phyloP scores from a whole-genome alignment of 2,329 filamentous ascomycete genomes.

The Pseudogymnoascus sp. region DNA sequence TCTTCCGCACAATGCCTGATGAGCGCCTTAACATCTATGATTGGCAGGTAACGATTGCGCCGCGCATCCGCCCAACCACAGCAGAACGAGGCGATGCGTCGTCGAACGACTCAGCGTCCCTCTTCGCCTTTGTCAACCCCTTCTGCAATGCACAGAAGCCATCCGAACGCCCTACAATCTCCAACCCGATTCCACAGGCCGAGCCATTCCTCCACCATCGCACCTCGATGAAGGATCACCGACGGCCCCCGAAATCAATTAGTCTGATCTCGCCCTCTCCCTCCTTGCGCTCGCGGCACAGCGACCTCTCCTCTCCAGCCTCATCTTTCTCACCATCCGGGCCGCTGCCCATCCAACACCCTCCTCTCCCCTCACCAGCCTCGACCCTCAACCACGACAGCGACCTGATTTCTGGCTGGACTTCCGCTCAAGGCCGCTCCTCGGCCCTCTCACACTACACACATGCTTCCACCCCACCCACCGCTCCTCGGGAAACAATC shows the following conservation, averaged over 20 bases:
- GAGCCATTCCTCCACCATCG: constrained; percentile 36
- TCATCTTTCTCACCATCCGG: constrained; percentile 29
- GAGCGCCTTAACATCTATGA: constrained; percentile 48
- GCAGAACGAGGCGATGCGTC: constrained; percentile 13
- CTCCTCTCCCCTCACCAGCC: constrained; percentile 48
- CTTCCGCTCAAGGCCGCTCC: constrained; percentile 48
- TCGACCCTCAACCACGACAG: constrained; percentile 44
- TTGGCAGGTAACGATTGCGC: constrained; percentile 42
- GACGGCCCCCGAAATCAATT: constrained; percentile 32
- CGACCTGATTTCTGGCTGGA: constrained; percentile 54
- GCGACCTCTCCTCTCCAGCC: constrained; percentile 45
- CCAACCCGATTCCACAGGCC: constrained; percentile 15
- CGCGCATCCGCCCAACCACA: constrained; percentile 27
- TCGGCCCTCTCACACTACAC: constrained; percentile 42
- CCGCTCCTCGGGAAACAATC: constrained; percentile 53
- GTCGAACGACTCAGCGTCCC: constrained; percentile 1
- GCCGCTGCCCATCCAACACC: constrained; percentile 37
- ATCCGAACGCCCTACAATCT: constrained; percentile 2
- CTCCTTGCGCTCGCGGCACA: constrained; percentile 53
- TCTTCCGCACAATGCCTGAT: constrained; percentile 48
- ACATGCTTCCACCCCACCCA: constrained; percentile 38
- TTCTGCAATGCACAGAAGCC: constrained; percentile 14
- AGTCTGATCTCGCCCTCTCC: constrained; percentile 50
- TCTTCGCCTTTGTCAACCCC: constrained; percentile 24
- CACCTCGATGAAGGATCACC: constrained; percentile 38